These are phyloP conservation scores for Ustilago crameri DNA, from an alignment of 1,284 basidiomycete genomes.

Conservation along the genomic window DNA sequence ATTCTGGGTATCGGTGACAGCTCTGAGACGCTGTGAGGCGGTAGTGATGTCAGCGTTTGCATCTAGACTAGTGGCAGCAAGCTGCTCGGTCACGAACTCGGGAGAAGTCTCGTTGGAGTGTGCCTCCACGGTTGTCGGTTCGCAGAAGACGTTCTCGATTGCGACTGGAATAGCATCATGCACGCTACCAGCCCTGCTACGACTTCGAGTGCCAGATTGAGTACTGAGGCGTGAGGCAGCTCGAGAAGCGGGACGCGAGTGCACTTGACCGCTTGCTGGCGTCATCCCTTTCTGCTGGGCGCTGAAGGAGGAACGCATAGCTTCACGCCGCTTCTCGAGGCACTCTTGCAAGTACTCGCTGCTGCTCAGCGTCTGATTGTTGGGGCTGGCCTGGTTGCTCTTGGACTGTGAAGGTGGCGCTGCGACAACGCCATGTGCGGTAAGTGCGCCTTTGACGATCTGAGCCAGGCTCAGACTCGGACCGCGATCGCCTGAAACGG, in stretches of 20 bases:
- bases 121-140: slow-evolving; percentile 34
- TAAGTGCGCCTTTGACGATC: slow-evolving; percentile 47
- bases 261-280: slow-evolving; percentile 6
- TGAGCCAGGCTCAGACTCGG: slow-evolving; percentile 45
- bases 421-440: slow-evolving; percentile 43
- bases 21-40: slow-evolving; percentile 40
- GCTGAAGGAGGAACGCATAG: slow-evolving; percentile 49
- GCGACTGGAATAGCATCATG: slow-evolving; percentile 60
- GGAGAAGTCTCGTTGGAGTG: slow-evolving; percentile 43
- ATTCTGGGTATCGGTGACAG: slow-evolving; percentile 17
- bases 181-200: slow-evolving; percentile 58
- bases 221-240: slow-evolving; percentile 52
- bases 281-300: slow-evolving; percentile 56
- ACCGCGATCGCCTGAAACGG: slow-evolving; percentile 41
- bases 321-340: slow-evolving; percentile 49
- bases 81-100: slow-evolving; percentile 27
- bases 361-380: slow-evolving; percentile 21
- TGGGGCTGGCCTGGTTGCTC: slow-evolving; percentile 34
- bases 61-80: slow-evolving; percentile 19
- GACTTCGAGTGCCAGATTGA: slow-evolving; percentile 37
- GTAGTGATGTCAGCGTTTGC: slow-evolving; percentile 17
- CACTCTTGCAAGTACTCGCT: slow-evolving; percentile 47
- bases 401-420: slow-evolving; percentile 11
- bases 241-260: slow-evolving; percentile 34
- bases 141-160: slow-evolving; percentile 60